These are phyloP conservation scores for Ophiorrhiza pumila DNA, from an alignment of 257 asterid genomes.

Conservation along the genomic window DNA sequence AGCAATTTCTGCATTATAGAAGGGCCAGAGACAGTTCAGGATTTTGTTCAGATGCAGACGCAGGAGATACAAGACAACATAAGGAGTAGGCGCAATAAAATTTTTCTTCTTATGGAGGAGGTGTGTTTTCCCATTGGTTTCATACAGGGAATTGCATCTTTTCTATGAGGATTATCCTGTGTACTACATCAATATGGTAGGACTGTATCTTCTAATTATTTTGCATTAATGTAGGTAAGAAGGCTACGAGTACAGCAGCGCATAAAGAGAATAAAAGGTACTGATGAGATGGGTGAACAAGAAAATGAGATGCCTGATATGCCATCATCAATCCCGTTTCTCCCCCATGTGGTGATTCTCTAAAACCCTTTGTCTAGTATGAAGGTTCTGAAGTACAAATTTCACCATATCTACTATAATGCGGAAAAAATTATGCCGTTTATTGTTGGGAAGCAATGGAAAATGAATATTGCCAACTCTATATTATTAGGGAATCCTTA, in stretches of 20 bases:
- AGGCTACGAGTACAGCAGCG: constrained; percentile 87
- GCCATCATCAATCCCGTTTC: constrained; percentile 87
- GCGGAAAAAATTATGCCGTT: neutral
- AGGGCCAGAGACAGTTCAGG: constrained; percentile 93
- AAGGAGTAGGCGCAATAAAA: constrained; percentile 76
- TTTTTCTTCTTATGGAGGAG: constrained; percentile 94
- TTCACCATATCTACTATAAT: neutral
- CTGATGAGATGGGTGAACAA: constrained; percentile 26
- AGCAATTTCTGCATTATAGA: constrained; percentile 95
- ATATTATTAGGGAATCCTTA: neutral
- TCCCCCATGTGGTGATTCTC: constrained; percentile 71
- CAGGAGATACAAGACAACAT: constrained; percentile 89
- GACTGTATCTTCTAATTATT: neutral
- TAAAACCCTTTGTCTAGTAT: neutral
- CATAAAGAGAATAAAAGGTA: constrained; percentile 40
- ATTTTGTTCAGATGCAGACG: constrained; percentile 86
- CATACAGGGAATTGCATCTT: neutral
- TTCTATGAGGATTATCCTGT: neutral
- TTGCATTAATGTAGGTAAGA: constrained; percentile 47
- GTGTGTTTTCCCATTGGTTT: constrained; percentile 35
- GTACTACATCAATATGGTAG: neutral
- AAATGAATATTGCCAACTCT: neutral
- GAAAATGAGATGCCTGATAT: constrained; percentile 90
- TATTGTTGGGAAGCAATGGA: neutral
- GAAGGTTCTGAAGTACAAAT: neutral